phyloP scores from a whole-genome alignment of 176 grass and related monocot species.

The Bolboschoenus planiculmis region DNA sequence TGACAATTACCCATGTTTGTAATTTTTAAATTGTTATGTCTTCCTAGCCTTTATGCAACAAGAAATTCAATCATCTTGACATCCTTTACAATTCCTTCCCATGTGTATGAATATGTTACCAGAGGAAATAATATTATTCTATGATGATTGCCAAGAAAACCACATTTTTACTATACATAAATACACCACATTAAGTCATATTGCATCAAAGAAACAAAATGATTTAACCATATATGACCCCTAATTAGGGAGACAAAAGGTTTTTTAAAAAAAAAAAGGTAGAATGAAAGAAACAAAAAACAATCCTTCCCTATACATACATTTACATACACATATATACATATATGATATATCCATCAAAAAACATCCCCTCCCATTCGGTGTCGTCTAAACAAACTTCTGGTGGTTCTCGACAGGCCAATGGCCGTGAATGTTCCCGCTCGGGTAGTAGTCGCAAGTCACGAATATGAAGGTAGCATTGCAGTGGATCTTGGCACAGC shows the following conservation, averaged over 20 bases:
- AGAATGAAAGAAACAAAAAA: background rate
- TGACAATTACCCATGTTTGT: background rate
- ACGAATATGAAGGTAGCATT: slow-evolving; percentile 32
- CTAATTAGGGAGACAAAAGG: background rate
- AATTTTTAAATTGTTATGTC: background rate
- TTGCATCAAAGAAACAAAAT: background rate
- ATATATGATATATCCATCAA: background rate
- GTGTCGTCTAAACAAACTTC: slow-evolving; percentile 5
- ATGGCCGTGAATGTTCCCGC: slow-evolving; percentile 40
- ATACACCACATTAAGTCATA: background rate
- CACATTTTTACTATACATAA: background rate
- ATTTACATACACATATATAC: background rate
- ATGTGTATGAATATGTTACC: background rate
- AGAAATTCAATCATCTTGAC: background rate
- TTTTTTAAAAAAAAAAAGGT: background rate
- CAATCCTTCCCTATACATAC: background rate
- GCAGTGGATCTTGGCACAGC: slow-evolving; percentile 39
- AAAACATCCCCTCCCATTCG: background rate
- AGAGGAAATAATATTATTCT: background rate
- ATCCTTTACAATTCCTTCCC: background rate
- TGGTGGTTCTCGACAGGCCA: slow-evolving; percentile 18
- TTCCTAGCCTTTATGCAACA: background rate
- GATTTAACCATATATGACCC: background rate
- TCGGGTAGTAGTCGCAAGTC: slow-evolving; percentile 53
- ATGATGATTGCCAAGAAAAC: background rate